Conservation (phyloP, 768 basidiomycete genomes). For the Suillus occidentalis region DNA sequence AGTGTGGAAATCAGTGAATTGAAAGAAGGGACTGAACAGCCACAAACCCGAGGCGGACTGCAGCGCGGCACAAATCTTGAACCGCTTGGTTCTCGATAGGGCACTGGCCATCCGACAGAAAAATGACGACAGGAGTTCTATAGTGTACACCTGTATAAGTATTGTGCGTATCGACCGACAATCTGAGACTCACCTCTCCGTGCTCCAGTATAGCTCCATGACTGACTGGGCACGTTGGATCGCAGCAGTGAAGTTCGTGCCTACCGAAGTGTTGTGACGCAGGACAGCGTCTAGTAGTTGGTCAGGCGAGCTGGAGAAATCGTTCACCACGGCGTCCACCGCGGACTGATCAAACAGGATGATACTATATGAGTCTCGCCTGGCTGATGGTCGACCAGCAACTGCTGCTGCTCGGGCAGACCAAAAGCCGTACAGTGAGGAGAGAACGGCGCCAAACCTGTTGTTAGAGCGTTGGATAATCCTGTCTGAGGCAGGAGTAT, state of each 20-base stretch:
- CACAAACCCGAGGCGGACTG: slow-evolving; percentile 45
- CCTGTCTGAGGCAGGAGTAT: slow-evolving; percentile 40
- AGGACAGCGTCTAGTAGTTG: slow-evolving; percentile 44
- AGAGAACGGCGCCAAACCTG: slow-evolving; percentile 58
- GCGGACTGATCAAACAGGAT: slow-evolving; percentile 41
- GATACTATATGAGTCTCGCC: slow-evolving; percentile 58
- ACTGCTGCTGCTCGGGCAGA: slow-evolving; percentile 44
- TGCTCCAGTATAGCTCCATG: slow-evolving; percentile 51
- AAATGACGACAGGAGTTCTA: slow-evolving; percentile 43
- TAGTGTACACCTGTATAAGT: slow-evolving; percentile 23
- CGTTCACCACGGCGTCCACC: slow-evolving; percentile 37
- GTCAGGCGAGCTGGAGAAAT: slow-evolving; percentile 46
- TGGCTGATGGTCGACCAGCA: slow-evolving; percentile 24
- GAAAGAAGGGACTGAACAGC: neutral
- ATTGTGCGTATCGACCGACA: neutral
- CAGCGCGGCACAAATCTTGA: slow-evolving; percentile 41
- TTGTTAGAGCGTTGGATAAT: slow-evolving; percentile 43
- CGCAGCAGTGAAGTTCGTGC: slow-evolving; percentile 47
- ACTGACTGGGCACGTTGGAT: slow-evolving; percentile 33
- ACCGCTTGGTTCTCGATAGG: slow-evolving; percentile 35
- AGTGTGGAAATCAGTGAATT: neutral
- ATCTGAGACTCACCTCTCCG: slow-evolving; percentile 39
- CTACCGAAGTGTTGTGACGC: slow-evolving; percentile 24
- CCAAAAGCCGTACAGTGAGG: slow-evolving; percentile 59
- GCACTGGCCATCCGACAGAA: slow-evolving; percentile 56